These are phyloP conservation scores for Cryptosporidium xiaoi DNA, from an alignment of 169 alveolate genomes.

Conservation along the genomic window DNA sequence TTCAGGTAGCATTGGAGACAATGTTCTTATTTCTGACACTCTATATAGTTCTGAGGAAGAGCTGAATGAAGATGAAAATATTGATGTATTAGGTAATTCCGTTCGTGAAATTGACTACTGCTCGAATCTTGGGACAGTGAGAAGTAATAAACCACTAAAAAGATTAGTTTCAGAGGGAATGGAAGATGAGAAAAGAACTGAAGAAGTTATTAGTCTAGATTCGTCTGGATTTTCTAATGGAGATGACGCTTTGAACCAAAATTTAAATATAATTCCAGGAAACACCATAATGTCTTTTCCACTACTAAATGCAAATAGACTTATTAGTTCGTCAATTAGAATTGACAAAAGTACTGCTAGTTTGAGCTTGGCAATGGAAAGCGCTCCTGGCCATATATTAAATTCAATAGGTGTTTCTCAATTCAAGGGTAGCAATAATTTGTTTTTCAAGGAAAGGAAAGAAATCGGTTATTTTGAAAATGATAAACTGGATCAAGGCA, in stretches of 20 bases:
- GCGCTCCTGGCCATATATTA: constrained; percentile 53
- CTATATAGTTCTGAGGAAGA: constrained; percentile 33
- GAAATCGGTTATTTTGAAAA: background rate
- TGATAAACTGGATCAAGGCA: background rate
- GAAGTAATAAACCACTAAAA: too few relatives aligned
- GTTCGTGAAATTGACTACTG: background rate
- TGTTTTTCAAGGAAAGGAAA: background rate
- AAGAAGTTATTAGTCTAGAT: background rate
- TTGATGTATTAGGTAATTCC: background rate
- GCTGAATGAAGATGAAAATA: background rate
- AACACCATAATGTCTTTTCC: constrained; percentile 20
- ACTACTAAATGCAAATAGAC: constrained; percentile 7
- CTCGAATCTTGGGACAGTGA: constrained; percentile 26
- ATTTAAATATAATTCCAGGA: background rate
- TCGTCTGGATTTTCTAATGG: background rate
- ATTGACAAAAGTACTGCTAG: constrained; percentile 64
- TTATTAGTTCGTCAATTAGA: constrained; percentile 60
- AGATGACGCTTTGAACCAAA: background rate
- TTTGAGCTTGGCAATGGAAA: constrained; percentile 62
- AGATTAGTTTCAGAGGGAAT: too few relatives aligned
- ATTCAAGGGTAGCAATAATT: background rate
- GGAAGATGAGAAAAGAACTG: background rate
- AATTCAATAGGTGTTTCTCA: constrained; percentile 64
- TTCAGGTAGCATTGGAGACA: background rate
- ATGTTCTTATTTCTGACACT: constrained; percentile 5